Base-by-base conservation (phyloP, 495 filamentous ascomycete species). In the Penicillium cataractarum region DNA sequence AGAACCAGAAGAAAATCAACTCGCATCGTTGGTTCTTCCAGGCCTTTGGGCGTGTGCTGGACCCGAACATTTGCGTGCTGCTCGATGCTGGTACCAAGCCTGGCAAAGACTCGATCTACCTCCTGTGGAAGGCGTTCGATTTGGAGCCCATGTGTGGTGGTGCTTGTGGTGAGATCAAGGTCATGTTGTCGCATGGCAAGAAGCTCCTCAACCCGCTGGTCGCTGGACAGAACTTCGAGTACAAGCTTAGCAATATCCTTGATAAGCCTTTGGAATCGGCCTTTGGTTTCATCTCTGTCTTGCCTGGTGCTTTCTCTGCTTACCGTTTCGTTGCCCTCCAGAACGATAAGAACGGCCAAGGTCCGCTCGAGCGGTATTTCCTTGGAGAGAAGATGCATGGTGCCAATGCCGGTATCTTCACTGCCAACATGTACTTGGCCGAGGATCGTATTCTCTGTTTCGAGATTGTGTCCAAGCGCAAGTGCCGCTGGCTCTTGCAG, bases 1-100 rank as follows among this genome's bases (percentile, higher is more conserved):
- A 97, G 83, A 99, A 99, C 71, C 93, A 97, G 82, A 99, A 99
- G 82, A 99, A 99, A 81, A 98, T 99, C 84, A 99, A 99, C 72
- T 97, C 94, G 2, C 96, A 99, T 72, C 82, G 96, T 67, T 99
- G 96, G 96, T 97, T 98, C 80, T 98, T 99, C 86, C 90, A 97
- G 71, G 96, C 94, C 0, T 99, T 99, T 74, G 96, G 96, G 54
- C 85, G 86, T 42, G 90, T 98, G 10, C 78, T 99, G 21, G 88
- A 99, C 49, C 96, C 96, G 12, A 98, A 97, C 66, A 94, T 98
- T 59, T 98, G 96, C 70, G 92, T 97, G 33, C 83, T 99, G 58
- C 88, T 99, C 65, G 96, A 99, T 76, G 95, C 94, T 4, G 96
- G 96, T 79, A 99, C 96, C 0, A 91, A 89, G 60, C 96, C 96